phyloP scores from a whole-genome alignment of 2,329 filamentous ascomycete genomes.

The Penicillium sp. region DNA sequence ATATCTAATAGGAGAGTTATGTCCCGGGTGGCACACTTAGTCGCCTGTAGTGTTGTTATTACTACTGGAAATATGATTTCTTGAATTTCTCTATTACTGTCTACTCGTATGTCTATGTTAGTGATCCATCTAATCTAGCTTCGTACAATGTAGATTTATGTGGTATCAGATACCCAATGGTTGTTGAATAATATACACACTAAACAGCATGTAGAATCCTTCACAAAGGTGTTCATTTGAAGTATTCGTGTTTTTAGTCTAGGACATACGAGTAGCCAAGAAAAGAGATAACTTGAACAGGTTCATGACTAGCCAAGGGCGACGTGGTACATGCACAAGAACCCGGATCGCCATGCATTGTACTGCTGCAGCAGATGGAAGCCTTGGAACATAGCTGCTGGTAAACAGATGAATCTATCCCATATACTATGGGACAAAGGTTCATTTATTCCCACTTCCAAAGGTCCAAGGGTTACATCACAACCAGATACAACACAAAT shows the following conservation, averaged over 20 bases:
- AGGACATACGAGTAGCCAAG: slow-evolving; percentile 1
- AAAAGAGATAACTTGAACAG: neutral
- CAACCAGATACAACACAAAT: neutral
- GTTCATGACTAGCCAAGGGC: slow-evolving; percentile 13
- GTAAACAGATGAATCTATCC: neutral
- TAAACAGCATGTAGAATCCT: no score
- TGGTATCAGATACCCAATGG: no score
- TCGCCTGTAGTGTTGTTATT: no score
- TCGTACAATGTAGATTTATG: no score
- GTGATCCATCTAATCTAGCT: no score
- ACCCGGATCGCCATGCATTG: slow-evolving; percentile 11
- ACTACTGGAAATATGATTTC: no score
- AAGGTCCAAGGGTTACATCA: neutral
- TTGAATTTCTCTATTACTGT: no score
- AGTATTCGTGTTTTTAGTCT: neutral
- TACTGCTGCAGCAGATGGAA: slow-evolving; percentile 11
- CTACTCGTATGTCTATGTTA: no score
- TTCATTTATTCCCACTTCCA: neutral
- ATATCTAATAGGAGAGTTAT: no score
- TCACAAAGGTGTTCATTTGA: no score
- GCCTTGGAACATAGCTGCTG: neutral
- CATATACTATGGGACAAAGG: neutral
- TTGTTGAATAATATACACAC: no score
- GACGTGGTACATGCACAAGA: slow-evolving; percentile 4
- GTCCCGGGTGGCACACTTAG: no score